Conservation (phyloP, 2,329 filamentous ascomycete species). For the Aspergillus fumigatus region DNA sequence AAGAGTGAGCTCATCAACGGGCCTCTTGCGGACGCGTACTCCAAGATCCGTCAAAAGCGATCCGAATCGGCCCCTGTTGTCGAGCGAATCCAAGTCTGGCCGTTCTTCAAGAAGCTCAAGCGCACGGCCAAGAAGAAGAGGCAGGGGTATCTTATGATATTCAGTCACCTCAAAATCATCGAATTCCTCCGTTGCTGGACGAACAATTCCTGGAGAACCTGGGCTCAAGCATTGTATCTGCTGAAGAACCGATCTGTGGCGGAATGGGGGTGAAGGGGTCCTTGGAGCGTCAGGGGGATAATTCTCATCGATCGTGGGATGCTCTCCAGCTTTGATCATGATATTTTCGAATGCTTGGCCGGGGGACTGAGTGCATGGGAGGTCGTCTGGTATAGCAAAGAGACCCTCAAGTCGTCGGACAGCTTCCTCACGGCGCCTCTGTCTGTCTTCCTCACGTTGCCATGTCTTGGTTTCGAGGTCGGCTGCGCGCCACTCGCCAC, state of each 20-base stretch:
- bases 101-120: slow-evolving; percentile 9
- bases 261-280: neutral
- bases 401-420: slow-evolving; percentile 14
- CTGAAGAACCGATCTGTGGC: neutral
- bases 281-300: neutral
- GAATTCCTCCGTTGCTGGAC: slow-evolving; percentile 1
- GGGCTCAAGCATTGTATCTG: slow-evolving; percentile 1
- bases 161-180: slow-evolving; percentile 6
- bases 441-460: slow-evolving; percentile 15
- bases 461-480: slow-evolving; percentile 16
- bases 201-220: slow-evolving; percentile 7
- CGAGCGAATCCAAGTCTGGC: slow-evolving; percentile 16
- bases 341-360: slow-evolving; percentile 7
- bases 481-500: slow-evolving; percentile 12
- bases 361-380: neutral
- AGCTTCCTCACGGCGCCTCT: slow-evolving; percentile 7
- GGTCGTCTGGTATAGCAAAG: slow-evolving; percentile 12
- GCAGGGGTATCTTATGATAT: slow-evolving; percentile 10
- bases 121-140: slow-evolving; percentile 10
- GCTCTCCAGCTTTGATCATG: slow-evolving; percentile 5
- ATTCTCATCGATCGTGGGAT: neutral
- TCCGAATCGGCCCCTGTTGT: slow-evolving; percentile 14
- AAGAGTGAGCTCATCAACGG: neutral
- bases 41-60: slow-evolving; percentile 11
- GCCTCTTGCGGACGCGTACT: slow-evolving; percentile 1